These are phyloP conservation scores for Jamesozyma hellenica DNA, from an alignment of 805 yeast species.

Conservation along the genomic window DNA sequence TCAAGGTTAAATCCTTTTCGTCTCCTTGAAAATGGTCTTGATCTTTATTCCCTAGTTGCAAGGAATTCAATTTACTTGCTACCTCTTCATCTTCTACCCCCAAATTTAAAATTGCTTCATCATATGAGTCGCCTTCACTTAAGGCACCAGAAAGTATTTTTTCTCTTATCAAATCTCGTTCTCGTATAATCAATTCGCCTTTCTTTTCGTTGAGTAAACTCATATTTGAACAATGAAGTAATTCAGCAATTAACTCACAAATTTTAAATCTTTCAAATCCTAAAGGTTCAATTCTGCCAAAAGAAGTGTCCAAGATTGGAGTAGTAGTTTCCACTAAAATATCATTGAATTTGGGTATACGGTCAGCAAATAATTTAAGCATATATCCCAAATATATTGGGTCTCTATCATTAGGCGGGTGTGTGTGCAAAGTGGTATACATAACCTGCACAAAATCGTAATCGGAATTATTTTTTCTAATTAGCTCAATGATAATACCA, in stretches of 20 bases:
- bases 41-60: background rate
- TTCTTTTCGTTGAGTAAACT: slow-evolving; percentile 69
- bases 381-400: slow-evolving; percentile 86
- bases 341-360: slow-evolving; percentile 55
- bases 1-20: background rate
- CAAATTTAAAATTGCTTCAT: background rate
- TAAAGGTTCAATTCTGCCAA: slow-evolving; percentile 59
- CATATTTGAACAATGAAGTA: slow-evolving; percentile 94
- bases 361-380: slow-evolving; percentile 65
- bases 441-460: slow-evolving; percentile 84
- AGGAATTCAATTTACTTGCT: slow-evolving; percentile 3
- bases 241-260: slow-evolving; percentile 87
- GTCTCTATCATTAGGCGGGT: slow-evolving; percentile 88
- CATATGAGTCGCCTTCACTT: background rate
- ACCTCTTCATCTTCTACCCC: slow-evolving; percentile 3
- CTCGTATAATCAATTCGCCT: slow-evolving; percentile 56
- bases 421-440: slow-evolving; percentile 71
- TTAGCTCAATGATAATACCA: slow-evolving; percentile 86
- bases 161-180: slow-evolving; percentile 57
- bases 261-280: slow-evolving; percentile 92
- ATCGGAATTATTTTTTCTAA: slow-evolving; percentile 91
- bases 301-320: slow-evolving; percentile 33
- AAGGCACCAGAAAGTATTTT: slow-evolving; percentile 17
- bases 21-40: too few relatives aligned
- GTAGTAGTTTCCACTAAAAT: slow-evolving; percentile 39